Conservation (phyloP, 2,329 filamentous ascomycete genomes). For the Tolypocladium album region DNA sequence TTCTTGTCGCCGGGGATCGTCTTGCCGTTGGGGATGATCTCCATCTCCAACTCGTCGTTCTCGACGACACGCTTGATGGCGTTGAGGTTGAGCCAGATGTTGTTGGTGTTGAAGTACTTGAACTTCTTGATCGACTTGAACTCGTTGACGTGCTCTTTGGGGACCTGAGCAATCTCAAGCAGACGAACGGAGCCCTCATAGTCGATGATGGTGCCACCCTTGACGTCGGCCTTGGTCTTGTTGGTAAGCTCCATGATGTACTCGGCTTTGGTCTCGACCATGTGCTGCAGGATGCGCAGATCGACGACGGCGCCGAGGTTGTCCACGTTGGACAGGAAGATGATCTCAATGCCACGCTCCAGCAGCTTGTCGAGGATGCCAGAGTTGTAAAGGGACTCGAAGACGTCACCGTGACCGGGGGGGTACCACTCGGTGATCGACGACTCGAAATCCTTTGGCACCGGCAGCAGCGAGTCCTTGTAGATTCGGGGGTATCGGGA, state of each 20-base stretch:
- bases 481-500: slow-evolving; percentile 95
- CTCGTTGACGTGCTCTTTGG: slow-evolving; percentile 99
- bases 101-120: slow-evolving; percentile 99
- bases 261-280: slow-evolving; percentile 93
- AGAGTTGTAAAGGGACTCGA: slow-evolving; percentile 99
- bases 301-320: slow-evolving; percentile 97
- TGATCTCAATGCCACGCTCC: slow-evolving; percentile 88
- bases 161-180: slow-evolving; percentile 96
- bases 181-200: slow-evolving; percentile 95
- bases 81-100: slow-evolving; percentile 98
- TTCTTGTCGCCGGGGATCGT: slow-evolving; percentile 98
- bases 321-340: slow-evolving; percentile 98
- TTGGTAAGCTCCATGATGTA: slow-evolving; percentile 99
- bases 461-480: slow-evolving; percentile 95
- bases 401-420: slow-evolving; percentile 97
- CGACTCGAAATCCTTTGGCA: slow-evolving; percentile 80
- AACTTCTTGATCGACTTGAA: slow-evolving; percentile 99
- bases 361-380: slow-evolving; percentile 95
- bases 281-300: slow-evolving; percentile 96
- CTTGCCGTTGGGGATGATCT: slow-evolving; percentile 99
- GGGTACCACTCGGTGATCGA: slow-evolving; percentile 97
- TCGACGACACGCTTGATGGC: slow-evolving; percentile 98
- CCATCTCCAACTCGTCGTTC: slow-evolving; percentile 97
- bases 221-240: slow-evolving; percentile 99
- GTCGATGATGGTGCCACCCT: slow-evolving; percentile 99